These are phyloP conservation scores for Dryas alaskensis DNA, from an alignment of 306 rosid species.

Conservation along the genomic window DNA sequence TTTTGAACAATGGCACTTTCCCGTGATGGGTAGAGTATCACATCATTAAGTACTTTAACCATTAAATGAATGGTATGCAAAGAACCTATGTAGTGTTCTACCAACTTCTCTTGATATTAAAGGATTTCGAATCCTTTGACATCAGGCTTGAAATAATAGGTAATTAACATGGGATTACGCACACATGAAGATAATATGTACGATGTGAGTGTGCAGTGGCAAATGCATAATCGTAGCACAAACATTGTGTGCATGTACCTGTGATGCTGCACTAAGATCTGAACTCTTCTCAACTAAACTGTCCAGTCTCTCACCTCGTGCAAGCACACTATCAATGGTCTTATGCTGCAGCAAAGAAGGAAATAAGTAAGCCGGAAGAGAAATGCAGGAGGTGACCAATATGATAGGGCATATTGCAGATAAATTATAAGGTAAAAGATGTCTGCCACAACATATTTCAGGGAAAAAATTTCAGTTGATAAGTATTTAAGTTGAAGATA, in stretches of 20 bases:
- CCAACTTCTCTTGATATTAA: neutral
- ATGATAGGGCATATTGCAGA: too few relatives aligned
- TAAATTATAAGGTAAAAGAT: neutral
- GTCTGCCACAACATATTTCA: too few relatives aligned
- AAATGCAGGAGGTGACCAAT: too few relatives aligned
- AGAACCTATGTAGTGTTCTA: too few relatives aligned
- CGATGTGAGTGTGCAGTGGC: neutral
- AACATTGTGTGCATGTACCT: conserved; percentile 40
- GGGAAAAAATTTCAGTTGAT: too few relatives aligned
- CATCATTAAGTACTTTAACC: too few relatives aligned
- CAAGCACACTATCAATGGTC: conserved; percentile 95
- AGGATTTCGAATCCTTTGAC: neutral
- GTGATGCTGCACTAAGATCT: conserved; percentile 92
- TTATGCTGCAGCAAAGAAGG: conserved; percentile 60
- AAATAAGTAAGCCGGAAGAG: neutral
- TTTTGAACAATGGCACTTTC: too few relatives aligned
- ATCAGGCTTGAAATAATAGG: neutral
- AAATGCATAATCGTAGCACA: neutral
- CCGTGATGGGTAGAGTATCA: too few relatives aligned
- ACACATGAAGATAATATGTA: neutral
- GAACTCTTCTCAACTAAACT: conserved; percentile 97
- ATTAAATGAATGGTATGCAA: too few relatives aligned
- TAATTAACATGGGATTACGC: neutral
- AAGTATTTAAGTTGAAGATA: too few relatives aligned
- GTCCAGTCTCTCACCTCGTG: conserved; percentile 89